phyloP scores from a whole-genome alignment of 2,329 filamentous ascomycete genomes.

The Cladophialophora bantiana region DNA sequence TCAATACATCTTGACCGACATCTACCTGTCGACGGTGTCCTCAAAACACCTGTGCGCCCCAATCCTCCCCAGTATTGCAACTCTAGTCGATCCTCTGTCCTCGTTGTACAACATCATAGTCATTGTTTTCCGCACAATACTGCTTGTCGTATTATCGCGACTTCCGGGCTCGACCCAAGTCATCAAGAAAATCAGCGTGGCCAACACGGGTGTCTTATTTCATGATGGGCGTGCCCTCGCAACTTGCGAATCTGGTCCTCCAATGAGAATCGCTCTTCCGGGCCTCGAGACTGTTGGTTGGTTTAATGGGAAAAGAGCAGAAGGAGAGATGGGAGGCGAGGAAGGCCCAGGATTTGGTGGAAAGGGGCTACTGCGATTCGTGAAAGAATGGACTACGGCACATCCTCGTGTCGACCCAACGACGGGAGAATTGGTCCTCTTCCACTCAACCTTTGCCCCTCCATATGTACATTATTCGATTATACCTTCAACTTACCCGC shows the following conservation, averaged over 20 bases:
- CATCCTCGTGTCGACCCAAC: slow-evolving; percentile 69
- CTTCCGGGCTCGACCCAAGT: slow-evolving; percentile 62
- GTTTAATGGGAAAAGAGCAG: slow-evolving; percentile 67
- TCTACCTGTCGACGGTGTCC: slow-evolving; percentile 63
- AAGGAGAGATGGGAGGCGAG: slow-evolving; percentile 47
- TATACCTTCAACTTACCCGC: slow-evolving; percentile 52
- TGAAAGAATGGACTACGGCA: slow-evolving; percentile 75
- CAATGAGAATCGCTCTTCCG: slow-evolving; percentile 70
- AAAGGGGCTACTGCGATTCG: slow-evolving; percentile 63
- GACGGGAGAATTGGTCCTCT: slow-evolving; percentile 71
- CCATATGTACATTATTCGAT: slow-evolving; percentile 74
- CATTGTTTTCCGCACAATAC: slow-evolving; percentile 63
- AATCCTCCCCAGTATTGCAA: slow-evolving; percentile 72
- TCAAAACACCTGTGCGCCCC: slow-evolving; percentile 60
- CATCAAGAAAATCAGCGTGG: slow-evolving; percentile 73
- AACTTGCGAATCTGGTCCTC: slow-evolving; percentile 74
- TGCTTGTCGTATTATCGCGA: slow-evolving; percentile 65
- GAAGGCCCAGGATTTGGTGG: slow-evolving; percentile 59
- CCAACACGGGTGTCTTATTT: slow-evolving; percentile 71
- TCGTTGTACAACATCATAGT: slow-evolving; percentile 59
- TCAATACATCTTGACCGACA: slow-evolving; percentile 72
- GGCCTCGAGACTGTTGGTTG: slow-evolving; percentile 72
- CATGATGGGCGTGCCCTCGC: slow-evolving; percentile 74
- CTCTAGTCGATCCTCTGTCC: slow-evolving; percentile 66
- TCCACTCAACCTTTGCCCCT: slow-evolving; percentile 69